Conservation (phyloP, 768 basidiomycete species). For the Leccinellum luteum region DNA sequence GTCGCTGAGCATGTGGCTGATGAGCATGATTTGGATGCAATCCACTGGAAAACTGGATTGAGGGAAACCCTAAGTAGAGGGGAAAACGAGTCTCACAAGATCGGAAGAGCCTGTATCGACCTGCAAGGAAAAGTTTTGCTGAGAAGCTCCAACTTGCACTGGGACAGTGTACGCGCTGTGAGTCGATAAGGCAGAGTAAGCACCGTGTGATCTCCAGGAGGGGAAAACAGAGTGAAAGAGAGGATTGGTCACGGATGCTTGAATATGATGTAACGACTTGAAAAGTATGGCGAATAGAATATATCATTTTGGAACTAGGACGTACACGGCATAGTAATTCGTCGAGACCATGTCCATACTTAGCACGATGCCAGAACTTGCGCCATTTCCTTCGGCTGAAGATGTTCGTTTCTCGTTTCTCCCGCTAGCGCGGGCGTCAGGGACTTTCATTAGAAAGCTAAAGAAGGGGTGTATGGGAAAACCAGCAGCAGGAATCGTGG, state of each 20-base stretch:
- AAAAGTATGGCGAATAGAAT: not conserved
- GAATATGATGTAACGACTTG: too few species aligned
- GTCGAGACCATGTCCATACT: slow-evolving; percentile 53
- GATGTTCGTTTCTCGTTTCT: slow-evolving; percentile 11
- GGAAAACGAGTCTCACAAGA: slow-evolving; percentile 46
- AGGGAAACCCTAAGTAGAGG: not conserved
- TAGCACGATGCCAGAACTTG: slow-evolving; percentile 54
- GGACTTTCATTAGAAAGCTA: slow-evolving; percentile 11
- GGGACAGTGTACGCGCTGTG: slow-evolving; percentile 65
- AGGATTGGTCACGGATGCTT: not conserved
- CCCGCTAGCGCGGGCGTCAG: slow-evolving; percentile 4
- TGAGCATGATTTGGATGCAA: slow-evolving; percentile 65
- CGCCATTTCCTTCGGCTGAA: slow-evolving; percentile 44
- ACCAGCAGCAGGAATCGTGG: not conserved
- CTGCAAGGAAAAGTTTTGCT: slow-evolving; percentile 59
- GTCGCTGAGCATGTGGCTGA: slow-evolving; percentile 49
- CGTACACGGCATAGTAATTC: slow-evolving; percentile 56
- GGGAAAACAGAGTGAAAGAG: not conserved
- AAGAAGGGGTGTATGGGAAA: not conserved
- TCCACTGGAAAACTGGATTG: slow-evolving; percentile 51
- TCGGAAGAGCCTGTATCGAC: slow-evolving; percentile 84
- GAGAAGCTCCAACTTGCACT: slow-evolving; percentile 47
- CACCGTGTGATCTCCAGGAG: not conserved
- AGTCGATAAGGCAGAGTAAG: slow-evolving; percentile 1
- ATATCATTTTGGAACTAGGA: not conserved